A percentile compares a stretch with the other conserved stretches of the same genome.
Conservation (phyloP, 768 basidiomycete species). For the Scleroderma bovista region DNA sequence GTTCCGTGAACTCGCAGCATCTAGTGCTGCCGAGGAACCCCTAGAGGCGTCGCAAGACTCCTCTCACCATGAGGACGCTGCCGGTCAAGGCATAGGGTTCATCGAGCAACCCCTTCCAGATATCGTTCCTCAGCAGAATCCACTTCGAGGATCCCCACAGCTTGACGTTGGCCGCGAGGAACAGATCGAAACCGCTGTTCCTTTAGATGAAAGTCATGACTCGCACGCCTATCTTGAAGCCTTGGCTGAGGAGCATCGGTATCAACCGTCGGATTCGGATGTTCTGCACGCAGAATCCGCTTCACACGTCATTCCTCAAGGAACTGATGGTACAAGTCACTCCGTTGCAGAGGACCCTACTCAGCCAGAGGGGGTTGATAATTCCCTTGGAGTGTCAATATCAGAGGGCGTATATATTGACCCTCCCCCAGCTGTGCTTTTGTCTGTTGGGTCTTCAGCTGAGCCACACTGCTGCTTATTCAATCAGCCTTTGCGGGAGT, state of each 20-base stretch:
- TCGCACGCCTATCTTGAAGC: slow-evolving; percentile 2
- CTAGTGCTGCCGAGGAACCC: no score
- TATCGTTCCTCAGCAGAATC: not conserved
- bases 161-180: not conserved
- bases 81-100: no score
- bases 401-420: slow-evolving; percentile 70
- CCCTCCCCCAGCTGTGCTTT: slow-evolving; percentile 63
- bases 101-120: not conserved
- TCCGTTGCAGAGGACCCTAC: slow-evolving; percentile 5
- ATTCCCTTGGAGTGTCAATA: slow-evolving; percentile 57
- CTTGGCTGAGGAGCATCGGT: slow-evolving; percentile 1
- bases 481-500: slow-evolving; percentile 40
- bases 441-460: slow-evolving; percentile 38
- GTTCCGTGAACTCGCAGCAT: not conserved
- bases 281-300: slow-evolving; percentile 8
- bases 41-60: not conserved
- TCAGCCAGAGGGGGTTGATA: slow-evolving; percentile 15
- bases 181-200: not conserved
- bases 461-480: slow-evolving; percentile 46
- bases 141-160: no score
- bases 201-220: slow-evolving; percentile 8
- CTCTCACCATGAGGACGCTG: not conserved
- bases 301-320: slow-evolving; percentile 4
- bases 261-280: slow-evolving; percentile 3
- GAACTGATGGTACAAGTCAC: slow-evolving; percentile 6